These are phyloP conservation scores for Microcera coccophila DNA, from an alignment of 2,329 filamentous ascomycete species.

Conservation along the genomic window DNA sequence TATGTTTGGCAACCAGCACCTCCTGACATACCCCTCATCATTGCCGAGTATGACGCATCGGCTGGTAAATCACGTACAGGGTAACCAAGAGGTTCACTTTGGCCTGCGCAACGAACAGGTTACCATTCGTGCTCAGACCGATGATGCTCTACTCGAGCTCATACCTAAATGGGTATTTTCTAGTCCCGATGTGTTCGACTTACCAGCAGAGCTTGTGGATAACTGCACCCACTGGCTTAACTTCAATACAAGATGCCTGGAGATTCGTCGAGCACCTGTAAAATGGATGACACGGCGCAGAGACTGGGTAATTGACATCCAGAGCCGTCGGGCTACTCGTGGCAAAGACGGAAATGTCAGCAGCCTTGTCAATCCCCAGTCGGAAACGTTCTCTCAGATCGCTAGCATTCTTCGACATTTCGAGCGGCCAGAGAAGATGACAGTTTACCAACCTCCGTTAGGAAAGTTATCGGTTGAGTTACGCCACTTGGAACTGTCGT, in stretches of 20 bases:
- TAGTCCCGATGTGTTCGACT: conserved; percentile 34
- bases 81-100: conserved; percentile 48
- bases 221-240: conserved; percentile 60
- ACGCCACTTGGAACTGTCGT: conserved; percentile 49
- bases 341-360: conserved; percentile 7
- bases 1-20: conserved; percentile 51
- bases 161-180: conserved; percentile 33
- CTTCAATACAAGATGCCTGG: conserved; percentile 36
- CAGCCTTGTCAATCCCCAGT: conserved; percentile 48
- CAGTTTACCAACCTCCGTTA: conserved; percentile 38
- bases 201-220: conserved; percentile 48
- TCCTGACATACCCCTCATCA: conserved; percentile 50
- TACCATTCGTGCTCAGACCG: conserved; percentile 41
- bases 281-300: conserved; percentile 25
- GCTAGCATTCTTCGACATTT: conserved; percentile 44
- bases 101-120: conserved; percentile 41
- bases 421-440: conserved; percentile 17
- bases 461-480: conserved; percentile 44
- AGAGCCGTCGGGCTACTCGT: conserved; percentile 14
- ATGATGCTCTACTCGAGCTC: conserved; percentile 27
- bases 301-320: conserved; percentile 36
- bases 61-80: conserved; percentile 20
- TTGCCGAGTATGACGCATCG: conserved; percentile 55
- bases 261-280: conserved; percentile 46
- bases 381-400: conserved; percentile 37